phyloP scores from a whole-genome alignment of 495 filamentous ascomycete genomes.

The Hypoxylon rickii region DNA sequence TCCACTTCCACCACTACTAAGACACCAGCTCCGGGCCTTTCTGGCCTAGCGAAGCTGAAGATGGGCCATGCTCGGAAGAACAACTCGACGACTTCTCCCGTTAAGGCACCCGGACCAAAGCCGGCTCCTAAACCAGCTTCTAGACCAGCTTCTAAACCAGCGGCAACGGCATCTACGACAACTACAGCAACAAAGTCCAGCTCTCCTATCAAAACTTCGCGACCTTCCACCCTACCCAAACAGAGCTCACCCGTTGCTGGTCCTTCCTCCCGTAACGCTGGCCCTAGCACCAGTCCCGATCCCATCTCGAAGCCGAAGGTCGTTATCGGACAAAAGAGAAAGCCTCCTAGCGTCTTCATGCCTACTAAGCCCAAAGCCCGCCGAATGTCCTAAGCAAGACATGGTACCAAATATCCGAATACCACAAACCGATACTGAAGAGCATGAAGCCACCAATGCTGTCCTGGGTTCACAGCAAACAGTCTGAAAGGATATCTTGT shows the following conservation, averaged over 20 bases:
- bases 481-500: too few species aligned
- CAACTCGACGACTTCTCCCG: slow-evolving; percentile 5
- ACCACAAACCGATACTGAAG: too few species aligned
- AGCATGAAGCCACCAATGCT: too few species aligned
- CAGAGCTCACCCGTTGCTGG: background rate
- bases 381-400: slow-evolving; percentile 16
- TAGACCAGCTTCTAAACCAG: too few species aligned
- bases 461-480: too few species aligned
- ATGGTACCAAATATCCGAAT: too few species aligned
- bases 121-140: too few species aligned
- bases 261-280: background rate
- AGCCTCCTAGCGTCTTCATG: slow-evolving; percentile 42
- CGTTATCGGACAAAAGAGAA: slow-evolving; percentile 39
- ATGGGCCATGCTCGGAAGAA: slow-evolving; percentile 11
- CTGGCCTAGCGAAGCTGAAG: slow-evolving; percentile 27
- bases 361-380: slow-evolving; percentile 28
- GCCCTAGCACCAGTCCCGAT: background rate
- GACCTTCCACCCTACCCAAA: background rate
- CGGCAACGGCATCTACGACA: slow-evolving; percentile 5
- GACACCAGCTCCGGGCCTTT: background rate
- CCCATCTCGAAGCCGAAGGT: slow-evolving; percentile 4
- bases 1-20: background rate
- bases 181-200: background rate
- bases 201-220: background rate
- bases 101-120: slow-evolving; percentile 1